phyloP scores from a whole-genome alignment of 2,329 filamentous ascomycete species.

The Tolypocladium pustulatum region DNA sequence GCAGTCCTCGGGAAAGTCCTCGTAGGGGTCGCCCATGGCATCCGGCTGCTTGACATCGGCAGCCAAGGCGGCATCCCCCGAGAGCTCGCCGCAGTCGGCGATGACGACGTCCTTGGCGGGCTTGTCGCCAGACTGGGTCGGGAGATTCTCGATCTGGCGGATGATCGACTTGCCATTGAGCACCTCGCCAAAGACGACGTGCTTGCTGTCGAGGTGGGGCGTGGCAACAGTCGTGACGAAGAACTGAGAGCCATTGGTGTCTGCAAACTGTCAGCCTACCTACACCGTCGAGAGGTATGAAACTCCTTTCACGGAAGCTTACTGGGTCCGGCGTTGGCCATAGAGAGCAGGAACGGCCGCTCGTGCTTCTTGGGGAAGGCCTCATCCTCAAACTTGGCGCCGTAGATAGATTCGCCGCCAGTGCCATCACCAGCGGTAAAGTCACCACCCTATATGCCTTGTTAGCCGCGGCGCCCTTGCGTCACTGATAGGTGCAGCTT shows the following conservation, averaged over 20 bases:
- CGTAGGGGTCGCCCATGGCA: conserved; percentile 78
- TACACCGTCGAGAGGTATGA: background rate
- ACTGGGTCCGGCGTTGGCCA: conserved; percentile 95
- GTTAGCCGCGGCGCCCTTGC: background rate
- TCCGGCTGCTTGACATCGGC: conserved; percentile 63
- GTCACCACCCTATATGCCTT: conserved; percentile 78
- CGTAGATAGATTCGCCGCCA: conserved; percentile 94
- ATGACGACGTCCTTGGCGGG: conserved; percentile 65
- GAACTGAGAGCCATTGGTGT: conserved; percentile 96
- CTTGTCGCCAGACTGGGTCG: conserved; percentile 67
- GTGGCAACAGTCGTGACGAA: conserved; percentile 96
- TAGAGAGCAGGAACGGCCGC: conserved; percentile 84
- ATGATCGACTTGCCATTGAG: conserved; percentile 86
- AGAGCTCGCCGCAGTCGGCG: conserved; percentile 75
- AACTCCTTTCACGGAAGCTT: conserved; percentile 20
- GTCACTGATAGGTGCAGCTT: background rate
- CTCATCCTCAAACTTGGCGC: conserved; percentile 94
- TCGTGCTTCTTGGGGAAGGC: conserved; percentile 90
- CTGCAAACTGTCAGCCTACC: conserved; percentile 24
- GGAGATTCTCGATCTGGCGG: conserved; percentile 78
- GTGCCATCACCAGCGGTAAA: conserved; percentile 94
- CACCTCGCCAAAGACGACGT: conserved; percentile 95
- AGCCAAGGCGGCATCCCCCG: conserved; percentile 55
- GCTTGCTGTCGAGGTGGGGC: conserved; percentile 89
- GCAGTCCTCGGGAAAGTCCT: conserved; percentile 91